Conservation (phyloP, 495 filamentous ascomycete species). For the Hypomontagnella submonticulosa region DNA sequence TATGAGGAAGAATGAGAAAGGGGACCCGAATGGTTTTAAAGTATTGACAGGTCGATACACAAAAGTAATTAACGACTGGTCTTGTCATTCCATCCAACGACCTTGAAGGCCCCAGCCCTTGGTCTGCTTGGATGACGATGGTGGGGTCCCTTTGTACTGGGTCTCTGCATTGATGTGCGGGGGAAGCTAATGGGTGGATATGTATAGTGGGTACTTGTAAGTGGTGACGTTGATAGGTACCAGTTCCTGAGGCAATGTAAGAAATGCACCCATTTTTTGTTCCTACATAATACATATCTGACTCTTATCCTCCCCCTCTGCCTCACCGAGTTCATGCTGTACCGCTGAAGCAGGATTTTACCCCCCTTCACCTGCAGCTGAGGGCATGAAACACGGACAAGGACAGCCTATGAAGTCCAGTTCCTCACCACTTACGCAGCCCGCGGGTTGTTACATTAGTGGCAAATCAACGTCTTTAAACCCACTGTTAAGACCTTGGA, state of each 20-base stretch:
- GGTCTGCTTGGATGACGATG: conserved; percentile 33
- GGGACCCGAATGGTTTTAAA: conserved; percentile 18
- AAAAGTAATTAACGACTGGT: conserved; percentile 4
- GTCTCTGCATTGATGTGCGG: conserved; percentile 33
- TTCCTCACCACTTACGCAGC: neutral
- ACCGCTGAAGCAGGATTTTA: conserved; percentile 33
- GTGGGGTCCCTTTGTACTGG: conserved; percentile 15
- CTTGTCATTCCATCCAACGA: conserved; percentile 2
- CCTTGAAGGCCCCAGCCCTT: conserved; percentile 8
- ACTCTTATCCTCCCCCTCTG: neutral
- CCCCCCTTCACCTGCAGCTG: conserved; percentile 14
- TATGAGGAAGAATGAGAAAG: neutral
- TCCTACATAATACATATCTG: neutral
- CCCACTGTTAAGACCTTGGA: no score
- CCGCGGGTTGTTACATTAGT: conserved; percentile 1
- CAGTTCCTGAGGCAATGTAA: conserved; percentile 7
- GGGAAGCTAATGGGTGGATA: conserved; percentile 26
- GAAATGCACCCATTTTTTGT: neutral
- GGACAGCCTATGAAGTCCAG: conserved; percentile 15
- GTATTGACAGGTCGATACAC: conserved; percentile 12
- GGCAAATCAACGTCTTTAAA: conserved; percentile 18
- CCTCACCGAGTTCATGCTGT: conserved; percentile 9
- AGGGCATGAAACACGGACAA: conserved; percentile 33
- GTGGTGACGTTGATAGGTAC: conserved; percentile 35
- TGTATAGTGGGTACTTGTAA: conserved; percentile 6